Base-by-base conservation (phyloP, 179 eudicot species). In the Pouteria campechiana region DNA sequence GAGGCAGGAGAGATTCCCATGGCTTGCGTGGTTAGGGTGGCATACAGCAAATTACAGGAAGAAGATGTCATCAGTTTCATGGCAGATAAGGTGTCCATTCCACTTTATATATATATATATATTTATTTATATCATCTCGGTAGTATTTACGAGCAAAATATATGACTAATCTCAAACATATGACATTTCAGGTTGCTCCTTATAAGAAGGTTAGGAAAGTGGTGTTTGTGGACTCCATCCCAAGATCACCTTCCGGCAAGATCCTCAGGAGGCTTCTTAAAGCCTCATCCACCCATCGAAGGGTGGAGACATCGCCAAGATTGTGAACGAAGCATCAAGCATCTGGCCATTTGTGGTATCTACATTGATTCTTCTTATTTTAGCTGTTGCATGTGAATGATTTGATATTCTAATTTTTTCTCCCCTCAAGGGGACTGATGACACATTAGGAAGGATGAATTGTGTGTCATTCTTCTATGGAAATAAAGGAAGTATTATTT, bases 1-100 rank as follows among this genome's bases (percentile, higher is more conserved):
- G 74, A 58, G 55, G 88, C 85, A 4, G 96, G 96, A 46, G 83
- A 86, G 65, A 74, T 89, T 57, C 97, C 97, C 3, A 64, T 76
- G 30, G 97, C 93, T 6, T 85, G 62, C 61, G 83, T 89, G 44
- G 76, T 89, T 31, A 79, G 74, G 49, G 65, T 58, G 19, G 68
- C 78, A 5, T 69, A 51, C 45, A 78, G 83, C 65, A 55, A 58
- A 20, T 60, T 89, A 10, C 64, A 95, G n/a, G 77, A 65, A 44
- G 72, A 78, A 46, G 89, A 81, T 25, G 58, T 89, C 39, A 29
- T 70, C 66, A 67, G 64, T 20, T 74, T 64, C 33, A 76, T 78
- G 1, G 86, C 95, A 46, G 57, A 75, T 16, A 78, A 73, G 93
- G 98, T 82, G 50, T 1, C 28, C 20, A 25, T 17, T 34, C 7